Base-by-base conservation (phyloP, 2,329 filamentous ascomycete genomes). In the Fusarium miscanthi region DNA sequence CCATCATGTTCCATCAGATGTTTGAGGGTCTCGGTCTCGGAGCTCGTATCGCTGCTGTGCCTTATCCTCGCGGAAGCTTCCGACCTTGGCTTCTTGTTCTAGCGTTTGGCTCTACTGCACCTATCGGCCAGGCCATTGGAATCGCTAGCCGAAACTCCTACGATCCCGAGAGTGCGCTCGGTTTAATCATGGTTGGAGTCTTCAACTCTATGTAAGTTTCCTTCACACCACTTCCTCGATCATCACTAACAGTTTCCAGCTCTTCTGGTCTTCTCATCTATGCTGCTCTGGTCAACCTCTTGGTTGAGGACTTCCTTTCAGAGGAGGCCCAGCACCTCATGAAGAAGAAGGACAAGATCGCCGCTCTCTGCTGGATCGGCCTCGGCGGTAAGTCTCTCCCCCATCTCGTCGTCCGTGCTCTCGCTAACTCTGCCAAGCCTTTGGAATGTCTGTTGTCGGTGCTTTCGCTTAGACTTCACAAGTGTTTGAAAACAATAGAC, bases 1-100 rank as follows among this genome's bases (percentile, higher is more conserved):
- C 91, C 68, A 93, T 93, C 64, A 82, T 90, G 37, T 93, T 93
- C 83, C 91, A 93, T 77, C 91, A 92, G 76, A 91, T 89, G 72
- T 92, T 92, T 66, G 89, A 87, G 76, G 91, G 91, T 65, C 88
- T 93, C 8, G 91, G 91, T 45, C 86, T 93, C 0, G 92, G 92
- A 25, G 90, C 90, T 2, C 90, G 92, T 66, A 93, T 94, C 74
- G 91, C 91, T 25, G 89, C 87, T 23, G 89, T 93, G 9, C 85
- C 89, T 3, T 91, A 90, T 69, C 85, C 87, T 21, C 85, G 85
- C 66, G 83, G 82, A 31, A 90, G 88, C 77, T 78, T 84, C 70
- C 86, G 87, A 31, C 90, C 90, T 1, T 91, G 89, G 89, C 64
- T 89, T 2, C 81, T 91, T 21, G 88, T 91, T 5, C 74, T 89